Evolutionary conservation across 202 grass and related monocot genomes (phyloP), one percentile per base, ranked within the genome.

Genomic region (Carex sylvatica): DNA sequence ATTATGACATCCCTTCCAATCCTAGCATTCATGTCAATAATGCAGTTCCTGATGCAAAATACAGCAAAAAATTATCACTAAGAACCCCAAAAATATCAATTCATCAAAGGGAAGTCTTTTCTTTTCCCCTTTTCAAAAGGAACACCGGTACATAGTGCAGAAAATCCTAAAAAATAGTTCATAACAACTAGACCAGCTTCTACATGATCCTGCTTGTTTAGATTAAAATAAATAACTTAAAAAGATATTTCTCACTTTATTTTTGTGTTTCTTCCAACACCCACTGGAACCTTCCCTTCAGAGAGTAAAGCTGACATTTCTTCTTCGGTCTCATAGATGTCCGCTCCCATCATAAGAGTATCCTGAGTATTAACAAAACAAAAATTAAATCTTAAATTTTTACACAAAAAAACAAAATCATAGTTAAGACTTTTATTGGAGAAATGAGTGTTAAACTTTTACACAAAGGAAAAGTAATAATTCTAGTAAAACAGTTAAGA

Each of bases 341-440:
- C 87, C 10, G 91, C 83, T 11, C 93, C 93, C 91, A 97, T 97
- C 93, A 97, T 91, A 61, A 97, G 61, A 6, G 89, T 89, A 80
- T 97, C 85, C 93, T 97, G 83, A 40, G 15, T 14, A 54, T 40
- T 38, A 4, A 60, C 9, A 2, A 20, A 18, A 20, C 53, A 59
- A n/a, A 78, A 13, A 78, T 30, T 16, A 22, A 59, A 78, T 3
- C 2, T 12, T 59, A 65, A 74, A 24, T 55, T 4, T 76, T 56
- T 76, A 35, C 26, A 76, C 2, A 76, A n/a, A 76, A 75, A 56
- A 40, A 30, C 3, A 33, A 35, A 2, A 8, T 55, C 2, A 31
- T 23, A 33, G 3, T 46, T 19, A 7, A 36, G 35, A 58, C 26
- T 19, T 55, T 56, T 58, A 56, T 58, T 11, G 14, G 24, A 56